A percentile compares a stretch with the other conserved stretches of the same genome.
Conservation (phyloP, 2,329 filamentous ascomycete species). For the Aspergillus jensenii region DNA sequence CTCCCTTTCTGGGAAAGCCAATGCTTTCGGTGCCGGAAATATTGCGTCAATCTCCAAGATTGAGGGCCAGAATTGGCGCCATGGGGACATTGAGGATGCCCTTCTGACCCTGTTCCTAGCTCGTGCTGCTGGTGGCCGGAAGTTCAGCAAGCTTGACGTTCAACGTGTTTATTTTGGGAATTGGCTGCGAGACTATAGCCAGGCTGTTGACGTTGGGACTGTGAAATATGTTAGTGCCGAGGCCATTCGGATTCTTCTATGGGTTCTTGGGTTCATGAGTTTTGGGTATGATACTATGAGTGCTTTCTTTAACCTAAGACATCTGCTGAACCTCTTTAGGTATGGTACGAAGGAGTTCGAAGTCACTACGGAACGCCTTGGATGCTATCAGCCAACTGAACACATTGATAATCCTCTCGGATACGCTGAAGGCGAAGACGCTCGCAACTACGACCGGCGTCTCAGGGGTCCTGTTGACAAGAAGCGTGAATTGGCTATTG, state of each 20-base stretch:
- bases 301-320: not conserved
- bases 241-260: slow-evolving; percentile 85
- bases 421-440: slow-evolving; percentile 87
- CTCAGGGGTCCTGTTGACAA: slow-evolving; percentile 83
- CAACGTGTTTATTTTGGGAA: slow-evolving; percentile 94
- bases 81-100: slow-evolving; percentile 91
- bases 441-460: slow-evolving; percentile 74
- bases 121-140: slow-evolving; percentile 67
- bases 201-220: slow-evolving; percentile 89
- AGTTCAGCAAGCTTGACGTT: slow-evolving; percentile 84
- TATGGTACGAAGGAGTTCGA: slow-evolving; percentile 79
- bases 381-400: slow-evolving; percentile 79
- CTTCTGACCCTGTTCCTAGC: slow-evolving; percentile 72
- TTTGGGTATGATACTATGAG: slow-evolving; percentile 62
- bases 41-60: slow-evolving; percentile 78
- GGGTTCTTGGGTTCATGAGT: slow-evolving; percentile 84
- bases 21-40: slow-evolving; percentile 85
- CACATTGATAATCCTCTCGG: slow-evolving; percentile 79
- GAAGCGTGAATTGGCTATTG: slow-evolving; percentile 72
- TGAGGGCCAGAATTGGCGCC: slow-evolving; percentile 83
- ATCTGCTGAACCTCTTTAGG: slow-evolving; percentile 16
- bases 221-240: slow-evolving; percentile 88
- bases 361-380: slow-evolving; percentile 74
- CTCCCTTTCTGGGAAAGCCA: slow-evolving; percentile 63
- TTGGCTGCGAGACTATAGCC: slow-evolving; percentile 91